Conservation (phyloP, 2,329 filamentous ascomycete genomes). For the Coniochaeta hoffmannii region DNA sequence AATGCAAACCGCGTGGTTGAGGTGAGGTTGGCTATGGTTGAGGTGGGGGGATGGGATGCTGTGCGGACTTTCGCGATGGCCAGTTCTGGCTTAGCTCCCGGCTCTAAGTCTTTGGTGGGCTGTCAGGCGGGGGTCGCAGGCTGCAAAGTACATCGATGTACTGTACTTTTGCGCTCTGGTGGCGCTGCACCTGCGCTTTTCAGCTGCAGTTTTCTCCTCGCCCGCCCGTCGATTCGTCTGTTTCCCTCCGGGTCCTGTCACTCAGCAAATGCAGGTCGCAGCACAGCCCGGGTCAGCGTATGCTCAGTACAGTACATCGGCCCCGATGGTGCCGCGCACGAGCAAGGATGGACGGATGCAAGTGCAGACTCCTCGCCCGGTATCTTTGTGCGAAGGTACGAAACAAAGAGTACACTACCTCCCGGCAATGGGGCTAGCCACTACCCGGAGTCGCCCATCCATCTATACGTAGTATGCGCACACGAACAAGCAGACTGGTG, state of each 20-base stretch:
- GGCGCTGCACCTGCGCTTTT: constrained; percentile 25
- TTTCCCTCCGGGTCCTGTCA: constrained; percentile 20
- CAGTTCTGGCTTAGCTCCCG: constrained; percentile 1
- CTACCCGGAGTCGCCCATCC: not conserved
- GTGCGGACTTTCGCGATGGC: not conserved
- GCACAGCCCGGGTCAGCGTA: constrained; percentile 23
- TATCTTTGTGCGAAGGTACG: constrained; percentile 2
- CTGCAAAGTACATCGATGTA: not conserved
- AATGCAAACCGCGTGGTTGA: not conserved
- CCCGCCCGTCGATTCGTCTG: constrained; percentile 20
- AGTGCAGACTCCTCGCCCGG: not conserved
- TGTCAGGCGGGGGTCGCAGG: not conserved
- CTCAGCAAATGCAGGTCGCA: constrained; percentile 24
- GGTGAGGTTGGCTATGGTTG: not conserved
- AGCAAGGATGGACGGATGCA: not conserved
- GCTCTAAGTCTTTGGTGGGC: not conserved
- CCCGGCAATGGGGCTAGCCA: not conserved
- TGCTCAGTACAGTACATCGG: constrained; percentile 9
- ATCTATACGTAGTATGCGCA: no score
- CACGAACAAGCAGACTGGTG: no score
- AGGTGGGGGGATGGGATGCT: no score
- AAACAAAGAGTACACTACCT: constrained; percentile 2
- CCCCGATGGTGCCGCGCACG: constrained; percentile 10
- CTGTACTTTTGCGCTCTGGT: constrained; percentile 9
- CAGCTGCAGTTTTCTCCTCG: constrained; percentile 23